Evolutionary conservation across 345 rosid genomes (phyloP).

Genomic region (Eucalyptus globulus): DNA sequence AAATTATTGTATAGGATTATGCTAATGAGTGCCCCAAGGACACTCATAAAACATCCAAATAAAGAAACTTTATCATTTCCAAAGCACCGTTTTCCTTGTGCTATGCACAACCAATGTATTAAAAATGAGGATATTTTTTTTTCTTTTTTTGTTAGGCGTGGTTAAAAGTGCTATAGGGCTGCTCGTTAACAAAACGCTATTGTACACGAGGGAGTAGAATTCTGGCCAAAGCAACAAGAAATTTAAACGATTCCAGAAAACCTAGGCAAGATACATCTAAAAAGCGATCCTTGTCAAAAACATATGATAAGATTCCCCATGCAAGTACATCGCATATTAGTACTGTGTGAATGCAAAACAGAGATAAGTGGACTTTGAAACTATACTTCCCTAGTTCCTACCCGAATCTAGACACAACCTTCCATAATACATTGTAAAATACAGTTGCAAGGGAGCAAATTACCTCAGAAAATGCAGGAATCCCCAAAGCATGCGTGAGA

Average conservation of each 20-base stretch:
- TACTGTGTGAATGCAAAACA: background rate
- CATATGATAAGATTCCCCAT: background rate
- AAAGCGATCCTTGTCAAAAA: background rate
- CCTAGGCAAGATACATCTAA: background rate
- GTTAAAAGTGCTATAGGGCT: background rate
- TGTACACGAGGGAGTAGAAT: background rate
- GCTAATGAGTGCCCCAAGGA: background rate
- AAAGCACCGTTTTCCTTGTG: background rate
- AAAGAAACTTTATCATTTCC: background rate
- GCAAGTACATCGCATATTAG: background rate
- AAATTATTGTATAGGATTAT: background rate
- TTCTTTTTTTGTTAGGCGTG: background rate
- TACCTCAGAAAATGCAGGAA: slow-evolving; percentile 81
- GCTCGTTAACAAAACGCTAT: background rate
- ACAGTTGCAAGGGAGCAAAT: background rate
- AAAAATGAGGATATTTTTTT: background rate
- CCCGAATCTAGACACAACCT: background rate
- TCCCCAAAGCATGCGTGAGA: slow-evolving; percentile 55
- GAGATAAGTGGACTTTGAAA: background rate
- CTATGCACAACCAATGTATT: background rate
- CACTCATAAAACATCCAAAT: background rate
- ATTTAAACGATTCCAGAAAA: background rate
- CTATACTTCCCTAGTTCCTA: background rate
- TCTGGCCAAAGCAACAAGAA: background rate
- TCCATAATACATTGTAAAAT: background rate